Evolutionary conservation across 306 rosid genomes (phyloP).

Genomic region (Abrus precatorius): DNA sequence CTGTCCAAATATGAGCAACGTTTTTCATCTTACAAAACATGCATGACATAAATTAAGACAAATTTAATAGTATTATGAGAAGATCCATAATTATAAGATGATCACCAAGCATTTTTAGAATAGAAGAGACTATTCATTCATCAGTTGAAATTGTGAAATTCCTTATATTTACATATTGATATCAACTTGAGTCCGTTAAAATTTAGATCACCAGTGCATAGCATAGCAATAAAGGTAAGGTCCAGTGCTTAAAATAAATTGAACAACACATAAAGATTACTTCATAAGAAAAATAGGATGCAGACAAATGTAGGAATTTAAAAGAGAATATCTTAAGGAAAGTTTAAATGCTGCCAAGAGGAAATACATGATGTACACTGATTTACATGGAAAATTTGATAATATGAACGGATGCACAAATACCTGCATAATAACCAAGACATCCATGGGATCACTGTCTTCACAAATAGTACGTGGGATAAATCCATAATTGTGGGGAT

Average conservation of each 20-base stretch:
- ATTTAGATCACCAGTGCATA: background rate
- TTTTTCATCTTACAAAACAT: constrained; percentile 35
- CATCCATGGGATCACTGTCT: constrained; percentile 91
- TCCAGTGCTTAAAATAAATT: background rate
- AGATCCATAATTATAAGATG: no score
- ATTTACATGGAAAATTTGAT: constrained; percentile 9
- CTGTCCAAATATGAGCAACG: constrained; percentile 51
- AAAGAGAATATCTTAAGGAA: background rate
- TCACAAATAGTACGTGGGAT: constrained; percentile 95
- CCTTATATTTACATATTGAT: background rate
- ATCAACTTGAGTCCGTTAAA: background rate
- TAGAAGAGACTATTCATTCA: background rate
- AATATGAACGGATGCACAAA: constrained; percentile 22
- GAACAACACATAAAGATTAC: background rate
- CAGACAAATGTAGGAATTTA: background rate
- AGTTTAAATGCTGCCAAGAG: background rate
- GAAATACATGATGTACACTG: background rate
- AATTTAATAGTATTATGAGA: background rate
- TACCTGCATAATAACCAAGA: constrained; percentile 94
- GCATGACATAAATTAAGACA: background rate
- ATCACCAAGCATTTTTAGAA: no score
- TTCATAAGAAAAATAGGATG: background rate
- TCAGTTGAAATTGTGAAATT: constrained; percentile 12
- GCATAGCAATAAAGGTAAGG: background rate
- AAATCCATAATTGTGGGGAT: constrained; percentile 96